A percentile compares a stretch with the other conserved stretches of the same genome.
phyloP scores from a whole-genome alignment of 345 rosid species.

The Eucalyptus erythrocorys region DNA sequence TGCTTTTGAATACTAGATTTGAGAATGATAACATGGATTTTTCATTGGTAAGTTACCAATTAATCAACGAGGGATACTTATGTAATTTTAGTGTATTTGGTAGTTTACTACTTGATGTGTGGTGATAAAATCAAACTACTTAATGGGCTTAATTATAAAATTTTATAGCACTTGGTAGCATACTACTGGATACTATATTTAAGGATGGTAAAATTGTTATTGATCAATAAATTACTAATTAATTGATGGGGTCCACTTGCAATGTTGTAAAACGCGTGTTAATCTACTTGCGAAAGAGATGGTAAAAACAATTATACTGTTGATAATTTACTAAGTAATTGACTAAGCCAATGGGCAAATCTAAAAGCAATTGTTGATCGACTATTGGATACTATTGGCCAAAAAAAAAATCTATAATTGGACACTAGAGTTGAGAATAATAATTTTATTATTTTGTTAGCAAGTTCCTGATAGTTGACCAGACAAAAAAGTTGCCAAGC shows the following conservation, averaged over 20 bases:
- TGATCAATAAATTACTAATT: neutral
- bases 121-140: neutral
- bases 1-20: neutral
- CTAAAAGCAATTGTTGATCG: neutral
- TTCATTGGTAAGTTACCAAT: neutral
- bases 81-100: neutral
- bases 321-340: neutral
- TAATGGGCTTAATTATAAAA: neutral
- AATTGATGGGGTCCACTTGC: neutral
- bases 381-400: neutral
- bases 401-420: too few species aligned
- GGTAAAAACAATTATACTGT: too few species aligned
- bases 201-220: neutral
- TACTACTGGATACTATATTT: neutral
- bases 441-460: too few species aligned
- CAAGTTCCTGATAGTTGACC: too few species aligned
- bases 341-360: neutral
- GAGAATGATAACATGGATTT: neutral
- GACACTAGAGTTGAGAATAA: neutral
- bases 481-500: too few species aligned
- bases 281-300: neutral
- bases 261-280: neutral
- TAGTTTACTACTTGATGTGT: neutral
- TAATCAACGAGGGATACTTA: neutral
- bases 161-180: neutral